Percentiles rank a stretch among this genome's conserved stretches.
Conservation (phyloP, 495 filamentous ascomycete genomes). For the Aspergillus leporis region DNA sequence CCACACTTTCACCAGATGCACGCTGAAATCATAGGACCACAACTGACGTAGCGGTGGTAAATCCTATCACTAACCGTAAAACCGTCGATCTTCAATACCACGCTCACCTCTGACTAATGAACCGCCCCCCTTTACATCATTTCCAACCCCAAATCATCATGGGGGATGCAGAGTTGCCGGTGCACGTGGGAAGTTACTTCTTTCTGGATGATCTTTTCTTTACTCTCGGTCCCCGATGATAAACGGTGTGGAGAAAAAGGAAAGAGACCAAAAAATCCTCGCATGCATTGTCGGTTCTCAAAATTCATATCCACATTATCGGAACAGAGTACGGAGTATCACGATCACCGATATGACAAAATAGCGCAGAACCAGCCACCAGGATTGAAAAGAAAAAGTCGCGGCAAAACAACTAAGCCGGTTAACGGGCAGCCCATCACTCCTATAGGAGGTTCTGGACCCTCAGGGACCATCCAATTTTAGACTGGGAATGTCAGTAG, state of each 20-base stretch:
- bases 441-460: conserved; percentile 21
- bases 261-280: not conserved
- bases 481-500: not conserved
- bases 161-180: not conserved
- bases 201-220: not conserved
- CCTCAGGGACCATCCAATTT: conserved; percentile 21
- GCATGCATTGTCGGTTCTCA: too few relatives aligned
- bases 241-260: not conserved
- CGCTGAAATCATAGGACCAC: conserved; percentile 27
- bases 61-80: not conserved
- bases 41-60: conserved; percentile 22
- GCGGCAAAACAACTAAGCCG: conserved; percentile 11
- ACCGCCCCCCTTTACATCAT: conserved; percentile 3
- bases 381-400: too few relatives aligned
- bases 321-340: too few relatives aligned
- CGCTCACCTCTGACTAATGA: not conserved
- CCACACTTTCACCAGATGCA: conserved; percentile 16
- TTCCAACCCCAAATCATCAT: too few relatives aligned
- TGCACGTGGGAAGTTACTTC: conserved; percentile 4
- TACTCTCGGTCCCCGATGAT: not conserved
- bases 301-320: too few relatives aligned
- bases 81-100: not conserved
- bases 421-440: not conserved
- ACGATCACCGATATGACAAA: conserved; percentile 1
- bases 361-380: conserved; percentile 17